A percentile compares a stretch with the other conserved stretches of the same genome.
Conservation (phyloP, 352 stramenopile species). For the Phytophthora sansomeana region DNA sequence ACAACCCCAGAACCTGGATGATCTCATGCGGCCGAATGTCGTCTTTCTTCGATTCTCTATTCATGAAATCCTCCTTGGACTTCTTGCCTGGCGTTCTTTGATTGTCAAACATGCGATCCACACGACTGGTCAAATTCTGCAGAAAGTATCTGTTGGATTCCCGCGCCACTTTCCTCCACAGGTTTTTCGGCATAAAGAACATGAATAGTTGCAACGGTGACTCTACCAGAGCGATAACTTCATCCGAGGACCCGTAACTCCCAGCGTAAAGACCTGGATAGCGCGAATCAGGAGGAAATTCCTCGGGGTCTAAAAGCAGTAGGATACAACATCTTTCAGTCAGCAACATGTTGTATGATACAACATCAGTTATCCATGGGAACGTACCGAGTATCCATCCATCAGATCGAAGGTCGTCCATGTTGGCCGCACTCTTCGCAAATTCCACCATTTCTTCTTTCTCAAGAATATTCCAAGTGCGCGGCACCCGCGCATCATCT, state of each 20-base stretch:
- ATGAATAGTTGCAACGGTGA: constrained; percentile 8
- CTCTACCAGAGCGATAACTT: not conserved
- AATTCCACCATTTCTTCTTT: constrained; percentile 12
- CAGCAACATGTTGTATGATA: constrained; percentile 13
- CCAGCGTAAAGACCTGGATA: not conserved
- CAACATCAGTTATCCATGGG: too few relatives aligned
- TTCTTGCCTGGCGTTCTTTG: not conserved
- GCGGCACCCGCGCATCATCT: too few relatives aligned
- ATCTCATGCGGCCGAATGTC: constrained; percentile 12
- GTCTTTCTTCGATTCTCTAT: constrained; percentile 1
- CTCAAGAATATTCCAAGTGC: not conserved
- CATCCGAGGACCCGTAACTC: not conserved
- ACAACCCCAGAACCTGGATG: not conserved
- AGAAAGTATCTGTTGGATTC: constrained; percentile 9
- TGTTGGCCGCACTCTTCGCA: not conserved
- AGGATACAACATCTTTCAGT: constrained; percentile 4
- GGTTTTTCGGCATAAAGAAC: constrained; percentile 5
- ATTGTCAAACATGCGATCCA: constrained; percentile 9
- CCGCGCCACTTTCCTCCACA: not conserved
- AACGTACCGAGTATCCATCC: constrained; percentile 9
- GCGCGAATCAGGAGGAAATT: not conserved
- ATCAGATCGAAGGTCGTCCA: constrained; percentile 6
- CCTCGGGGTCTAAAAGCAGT: not conserved
- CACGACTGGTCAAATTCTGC: not conserved
- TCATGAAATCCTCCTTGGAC: not conserved